phyloP scores from a whole-genome alignment of 495 filamentous ascomycete genomes.

The Aspergillus hancockii region DNA sequence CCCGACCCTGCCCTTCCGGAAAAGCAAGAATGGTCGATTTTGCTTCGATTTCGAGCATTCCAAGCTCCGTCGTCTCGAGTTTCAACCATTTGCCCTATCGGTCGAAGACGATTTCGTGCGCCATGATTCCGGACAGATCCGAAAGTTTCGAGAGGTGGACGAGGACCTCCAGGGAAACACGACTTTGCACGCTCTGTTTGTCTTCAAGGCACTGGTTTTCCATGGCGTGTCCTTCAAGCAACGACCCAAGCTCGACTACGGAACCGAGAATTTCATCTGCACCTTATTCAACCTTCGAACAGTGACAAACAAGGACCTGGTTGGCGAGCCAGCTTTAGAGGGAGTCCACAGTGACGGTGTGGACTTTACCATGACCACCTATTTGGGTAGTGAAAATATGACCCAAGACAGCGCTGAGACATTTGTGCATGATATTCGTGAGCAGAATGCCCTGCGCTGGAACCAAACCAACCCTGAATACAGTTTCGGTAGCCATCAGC shows the following conservation, averaged over 20 bases:
- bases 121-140: neutral
- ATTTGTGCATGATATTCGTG: neutral
- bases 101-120: neutral
- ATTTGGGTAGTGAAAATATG: neutral
- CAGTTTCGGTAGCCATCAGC: neutral
- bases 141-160: neutral
- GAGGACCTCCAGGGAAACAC: neutral
- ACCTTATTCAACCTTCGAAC: neutral
- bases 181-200: neutral
- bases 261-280: neutral
- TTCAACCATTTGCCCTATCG: neutral
- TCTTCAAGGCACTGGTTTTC: neutral
- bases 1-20: neutral
- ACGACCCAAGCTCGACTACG: neutral
- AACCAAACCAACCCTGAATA: neutral
- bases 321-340: neutral
- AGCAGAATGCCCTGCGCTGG: neutral
- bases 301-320: neutral
- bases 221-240: neutral
- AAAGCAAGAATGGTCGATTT: neutral
- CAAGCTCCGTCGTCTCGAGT: neutral
- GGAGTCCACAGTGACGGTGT: neutral
- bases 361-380: conserved; percentile 2
- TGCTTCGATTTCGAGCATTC: neutral
- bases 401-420: neutral